A percentile compares a stretch with the other conserved stretches of the same genome.
These are phyloP conservation scores for Excoecaria cochinchinensis DNA, from an alignment of 345 rosid species.

Conservation along the genomic window DNA sequence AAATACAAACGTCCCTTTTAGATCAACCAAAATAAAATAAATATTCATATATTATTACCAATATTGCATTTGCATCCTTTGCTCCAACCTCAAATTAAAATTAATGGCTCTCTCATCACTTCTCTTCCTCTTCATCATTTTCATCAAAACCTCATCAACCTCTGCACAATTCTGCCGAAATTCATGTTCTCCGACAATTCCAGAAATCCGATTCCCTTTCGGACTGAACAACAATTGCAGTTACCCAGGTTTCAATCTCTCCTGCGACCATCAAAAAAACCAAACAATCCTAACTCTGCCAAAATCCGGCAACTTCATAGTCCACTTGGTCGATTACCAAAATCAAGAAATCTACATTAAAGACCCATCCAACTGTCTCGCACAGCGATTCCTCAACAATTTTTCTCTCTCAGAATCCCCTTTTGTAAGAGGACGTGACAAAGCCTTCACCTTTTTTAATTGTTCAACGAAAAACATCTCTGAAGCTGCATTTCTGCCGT, in stretches of 20 bases:
- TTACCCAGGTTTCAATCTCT: slow-evolving; percentile 44
- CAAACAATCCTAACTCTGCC: slow-evolving; percentile 35
- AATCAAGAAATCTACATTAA: slow-evolving; percentile 13
- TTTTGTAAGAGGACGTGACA: neutral
- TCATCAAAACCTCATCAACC: neutral
- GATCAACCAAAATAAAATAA: too few species aligned
- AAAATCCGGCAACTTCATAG: slow-evolving; percentile 35
- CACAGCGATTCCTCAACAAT: slow-evolving; percentile 22
- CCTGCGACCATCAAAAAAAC: slow-evolving; percentile 28
- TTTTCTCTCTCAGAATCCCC: slow-evolving; percentile 36
- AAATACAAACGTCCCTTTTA: too few species aligned
- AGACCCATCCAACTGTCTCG: slow-evolving; percentile 45
- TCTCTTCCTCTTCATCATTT: neutral
- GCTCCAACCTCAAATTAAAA: too few species aligned
- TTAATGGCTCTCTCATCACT: neutral
- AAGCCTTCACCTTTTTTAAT: slow-evolving; percentile 33
- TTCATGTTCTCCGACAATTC: slow-evolving; percentile 1
- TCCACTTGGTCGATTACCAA: slow-evolving; percentile 38
- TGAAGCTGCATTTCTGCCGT: accelerated
- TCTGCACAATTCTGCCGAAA: slow-evolving; percentile 16
- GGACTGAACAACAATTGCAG: slow-evolving; percentile 22
- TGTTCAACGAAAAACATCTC: slow-evolving; percentile 22
- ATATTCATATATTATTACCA: too few species aligned
- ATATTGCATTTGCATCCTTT: too few species aligned
- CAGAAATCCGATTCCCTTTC: slow-evolving; percentile 45